Percentiles rank a stretch among this genome's conserved stretches.
These are phyloP conservation scores for Haplographium delicatum DNA, from an alignment of 495 filamentous ascomycete species.

Conservation along the genomic window DNA sequence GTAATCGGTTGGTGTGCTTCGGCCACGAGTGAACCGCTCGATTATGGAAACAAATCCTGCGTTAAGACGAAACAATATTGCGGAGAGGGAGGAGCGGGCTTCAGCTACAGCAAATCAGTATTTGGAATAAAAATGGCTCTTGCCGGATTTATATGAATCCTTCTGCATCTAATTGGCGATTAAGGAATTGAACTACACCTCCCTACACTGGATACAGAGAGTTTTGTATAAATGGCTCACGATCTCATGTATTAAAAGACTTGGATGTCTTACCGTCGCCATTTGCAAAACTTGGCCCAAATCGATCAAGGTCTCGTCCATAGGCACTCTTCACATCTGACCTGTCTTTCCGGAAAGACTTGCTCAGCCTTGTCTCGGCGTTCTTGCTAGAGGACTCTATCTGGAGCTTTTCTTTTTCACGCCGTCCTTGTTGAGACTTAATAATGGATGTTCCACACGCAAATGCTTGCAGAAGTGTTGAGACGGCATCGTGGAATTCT, in stretches of 20 bases:
- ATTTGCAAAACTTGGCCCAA: constrained; percentile 18
- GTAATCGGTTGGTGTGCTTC: constrained; percentile 22
- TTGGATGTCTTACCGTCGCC: constrained; percentile 25
- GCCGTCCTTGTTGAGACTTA: constrained; percentile 8
- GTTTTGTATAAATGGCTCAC: too few species aligned
- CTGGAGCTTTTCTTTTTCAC: constrained; percentile 1
- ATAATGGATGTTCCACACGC: constrained; percentile 18
- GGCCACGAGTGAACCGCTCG: constrained; percentile 18
- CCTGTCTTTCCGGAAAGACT: constrained; percentile 18
- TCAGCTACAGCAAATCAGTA: constrained; percentile 16
- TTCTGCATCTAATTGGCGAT: too few species aligned
- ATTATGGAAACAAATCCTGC: constrained; percentile 24
- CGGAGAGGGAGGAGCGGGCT: constrained; percentile 21
- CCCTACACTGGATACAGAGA: too few species aligned
- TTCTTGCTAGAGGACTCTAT: constrained; percentile 6
- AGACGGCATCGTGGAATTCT: constrained; percentile 23
- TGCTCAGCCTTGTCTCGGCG: constrained; percentile 16
- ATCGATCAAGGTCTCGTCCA: constrained; percentile 5
- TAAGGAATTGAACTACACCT: too few species aligned
- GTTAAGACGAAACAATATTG: constrained; percentile 24
- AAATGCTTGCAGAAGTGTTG: constrained; percentile 18
- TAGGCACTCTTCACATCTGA: constrained; percentile 21
- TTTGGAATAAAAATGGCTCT: too few species aligned
- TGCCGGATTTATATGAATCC: too few species aligned
- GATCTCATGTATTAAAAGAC: too few species aligned